phyloP scores from a whole-genome alignment of 495 filamentous ascomycete genomes.

The Symbiotaphrina buchneri region DNA sequence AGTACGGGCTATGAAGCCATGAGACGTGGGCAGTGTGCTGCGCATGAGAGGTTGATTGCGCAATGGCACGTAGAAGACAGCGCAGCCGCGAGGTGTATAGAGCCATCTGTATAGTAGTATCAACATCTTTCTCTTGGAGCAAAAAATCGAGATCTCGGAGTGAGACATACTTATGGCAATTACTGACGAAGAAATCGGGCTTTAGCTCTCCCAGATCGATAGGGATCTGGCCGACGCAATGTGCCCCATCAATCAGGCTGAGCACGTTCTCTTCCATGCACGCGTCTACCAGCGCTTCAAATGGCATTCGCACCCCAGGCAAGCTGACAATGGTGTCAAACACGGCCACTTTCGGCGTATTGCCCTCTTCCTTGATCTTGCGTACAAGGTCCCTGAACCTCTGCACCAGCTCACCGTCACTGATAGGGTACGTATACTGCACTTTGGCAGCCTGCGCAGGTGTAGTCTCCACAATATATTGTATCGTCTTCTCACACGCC shows the following conservation, averaged over 20 bases:
- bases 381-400: conserved; percentile 25
- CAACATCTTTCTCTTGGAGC: neutral
- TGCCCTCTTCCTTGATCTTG: conserved; percentile 17
- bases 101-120: conserved; percentile 37
- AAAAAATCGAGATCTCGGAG: neutral
- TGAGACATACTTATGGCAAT: conserved; percentile 53
- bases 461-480: conserved; percentile 40
- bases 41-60: conserved; percentile 55
- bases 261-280: conserved; percentile 41
- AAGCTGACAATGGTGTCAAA: conserved; percentile 58
- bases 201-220: conserved; percentile 39
- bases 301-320: conserved; percentile 62
- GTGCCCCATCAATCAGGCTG: conserved; percentile 56
- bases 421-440: conserved; percentile 29
- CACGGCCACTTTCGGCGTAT: conserved; percentile 34
- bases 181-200: conserved; percentile 67
- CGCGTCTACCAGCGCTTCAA: conserved; percentile 34
- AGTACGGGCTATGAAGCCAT: conserved; percentile 20
- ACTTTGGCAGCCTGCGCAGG: conserved; percentile 19
- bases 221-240: conserved; percentile 56
- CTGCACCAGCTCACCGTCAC: conserved; percentile 30
- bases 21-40: conserved; percentile 51
- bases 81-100: conserved; percentile 57
- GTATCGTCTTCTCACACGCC: conserved; percentile 44
- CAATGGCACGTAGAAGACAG: conserved; percentile 54